Evolutionary conservation across 352 stramenopile genomes (phyloP).

Genomic region (Bremia lactucae): DNA sequence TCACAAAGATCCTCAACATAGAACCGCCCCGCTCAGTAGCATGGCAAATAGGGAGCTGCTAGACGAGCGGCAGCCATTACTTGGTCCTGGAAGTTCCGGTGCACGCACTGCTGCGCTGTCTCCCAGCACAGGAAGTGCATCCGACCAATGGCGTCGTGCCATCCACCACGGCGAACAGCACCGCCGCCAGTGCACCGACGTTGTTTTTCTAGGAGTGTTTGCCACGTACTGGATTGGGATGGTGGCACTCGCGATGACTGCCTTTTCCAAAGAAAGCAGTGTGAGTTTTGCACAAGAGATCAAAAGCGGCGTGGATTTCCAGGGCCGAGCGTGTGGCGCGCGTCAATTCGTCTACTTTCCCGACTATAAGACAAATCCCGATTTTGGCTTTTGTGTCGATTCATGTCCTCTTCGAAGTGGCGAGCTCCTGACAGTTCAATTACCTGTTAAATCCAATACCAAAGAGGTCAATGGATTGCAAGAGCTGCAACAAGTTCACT

Average conservation of each 20-base stretch:
- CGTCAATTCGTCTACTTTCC: constrained; percentile 65
- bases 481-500: constrained; percentile 30
- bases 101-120: constrained; percentile 30
- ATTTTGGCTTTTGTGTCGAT: constrained; percentile 74
- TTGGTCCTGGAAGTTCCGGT: constrained; percentile 9
- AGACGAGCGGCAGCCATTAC: constrained; percentile 20
- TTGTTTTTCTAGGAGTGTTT: constrained; percentile 43
- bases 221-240: constrained; percentile 69
- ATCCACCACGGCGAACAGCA: constrained; percentile 25
- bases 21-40: too few relatives aligned
- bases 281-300: constrained; percentile 65
- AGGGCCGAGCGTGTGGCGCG: constrained; percentile 40
- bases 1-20: too few relatives aligned
- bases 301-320: constrained; percentile 68
- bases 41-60: neutral
- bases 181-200: constrained; percentile 46
- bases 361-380: constrained; percentile 46
- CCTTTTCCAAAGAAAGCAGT: constrained; percentile 60
- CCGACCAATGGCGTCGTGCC: constrained; percentile 26
- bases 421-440: constrained; percentile 30
- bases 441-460: constrained; percentile 35
- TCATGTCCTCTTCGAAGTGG: constrained; percentile 33
- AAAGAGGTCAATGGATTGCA: constrained; percentile 26
- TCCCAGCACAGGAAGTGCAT: constrained; percentile 32
- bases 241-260: constrained; percentile 50